A percentile compares a stretch with the other conserved stretches of the same genome.
phyloP scores from a whole-genome alignment of 768 basidiomycete genomes.

The Pleurotus sapidus region DNA sequence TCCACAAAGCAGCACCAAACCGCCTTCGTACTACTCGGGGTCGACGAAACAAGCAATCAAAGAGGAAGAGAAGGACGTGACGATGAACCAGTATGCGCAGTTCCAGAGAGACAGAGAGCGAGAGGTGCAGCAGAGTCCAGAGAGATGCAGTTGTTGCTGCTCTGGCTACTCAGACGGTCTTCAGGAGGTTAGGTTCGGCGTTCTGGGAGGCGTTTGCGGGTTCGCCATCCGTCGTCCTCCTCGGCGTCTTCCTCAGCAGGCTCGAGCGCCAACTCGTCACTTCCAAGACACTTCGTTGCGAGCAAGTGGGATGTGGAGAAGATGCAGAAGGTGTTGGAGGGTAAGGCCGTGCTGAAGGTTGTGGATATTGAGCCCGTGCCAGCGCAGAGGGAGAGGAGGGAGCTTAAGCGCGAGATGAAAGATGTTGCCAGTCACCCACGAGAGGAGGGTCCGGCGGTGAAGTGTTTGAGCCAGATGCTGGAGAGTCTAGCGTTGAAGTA shows the following conservation, averaged over 20 bases:
- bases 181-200: slow-evolving; percentile 66
- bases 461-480: too few relatives aligned
- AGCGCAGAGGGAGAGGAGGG: slow-evolving; percentile 5
- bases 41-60: slow-evolving; percentile 20
- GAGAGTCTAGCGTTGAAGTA: too few relatives aligned
- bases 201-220: slow-evolving; percentile 93
- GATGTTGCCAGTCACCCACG: background rate
- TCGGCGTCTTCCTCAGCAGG: slow-evolving; percentile 22
- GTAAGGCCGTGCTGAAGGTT: slow-evolving; percentile 74
- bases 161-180: slow-evolving; percentile 76
- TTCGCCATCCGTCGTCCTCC: slow-evolving; percentile 20
- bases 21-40: slow-evolving; percentile 12
- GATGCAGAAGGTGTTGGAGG: slow-evolving; percentile 77
- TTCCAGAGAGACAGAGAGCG: slow-evolving; percentile 17
- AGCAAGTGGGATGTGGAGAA: slow-evolving; percentile 69
- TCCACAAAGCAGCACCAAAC: slow-evolving; percentile 5
- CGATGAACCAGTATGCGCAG: background rate
- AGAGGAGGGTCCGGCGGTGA: too few relatives aligned
- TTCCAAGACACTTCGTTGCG: background rate
- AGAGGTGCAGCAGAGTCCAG: slow-evolving; percentile 24
- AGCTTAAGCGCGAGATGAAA: slow-evolving; percentile 15
- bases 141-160: slow-evolving; percentile 61
- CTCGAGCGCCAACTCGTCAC: slow-evolving; percentile 20
- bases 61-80: slow-evolving; percentile 14
- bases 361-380: slow-evolving; percentile 63